These are phyloP conservation scores for Coniochaeta sp. DNA, from an alignment of 2,329 filamentous ascomycete genomes.

Conservation along the genomic window DNA sequence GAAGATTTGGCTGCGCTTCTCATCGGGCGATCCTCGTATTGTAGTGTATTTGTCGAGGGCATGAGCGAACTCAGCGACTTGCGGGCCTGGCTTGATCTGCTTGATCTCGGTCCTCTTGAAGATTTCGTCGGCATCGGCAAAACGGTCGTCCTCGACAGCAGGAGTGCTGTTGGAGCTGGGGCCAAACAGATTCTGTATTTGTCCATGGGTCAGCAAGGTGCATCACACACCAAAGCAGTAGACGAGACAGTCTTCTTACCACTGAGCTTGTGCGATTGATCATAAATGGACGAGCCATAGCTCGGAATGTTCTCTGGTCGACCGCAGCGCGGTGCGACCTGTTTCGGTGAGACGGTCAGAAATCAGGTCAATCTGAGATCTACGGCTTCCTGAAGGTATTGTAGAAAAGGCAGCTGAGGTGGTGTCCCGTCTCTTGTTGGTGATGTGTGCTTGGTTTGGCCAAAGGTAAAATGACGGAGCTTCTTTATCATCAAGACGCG, in stretches of 20 bases:
- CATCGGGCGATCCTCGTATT: slow-evolving; percentile 36
- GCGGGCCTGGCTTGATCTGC: slow-evolving; percentile 59
- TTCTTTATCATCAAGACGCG: not conserved
- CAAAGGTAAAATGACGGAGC: not conserved
- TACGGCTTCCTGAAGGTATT: not conserved
- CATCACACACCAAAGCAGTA: not conserved
- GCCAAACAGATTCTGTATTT: not conserved
- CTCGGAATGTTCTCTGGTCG: not conserved
- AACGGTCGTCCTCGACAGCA: slow-evolving; percentile 13
- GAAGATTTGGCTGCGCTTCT: slow-evolving; percentile 59
- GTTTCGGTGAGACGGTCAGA: not conserved
- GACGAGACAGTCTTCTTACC: not conserved
- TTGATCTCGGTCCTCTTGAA: slow-evolving; percentile 14
- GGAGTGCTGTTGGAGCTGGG: not conserved
- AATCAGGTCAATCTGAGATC: not conserved
- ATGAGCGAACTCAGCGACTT: slow-evolving; percentile 82
- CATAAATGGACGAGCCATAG: not conserved
- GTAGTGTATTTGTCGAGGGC: slow-evolving; percentile 67
- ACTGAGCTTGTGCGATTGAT: not conserved
- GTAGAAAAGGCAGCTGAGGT: not conserved
- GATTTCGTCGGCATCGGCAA: slow-evolving; percentile 22
- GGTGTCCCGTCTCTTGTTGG: not conserved
- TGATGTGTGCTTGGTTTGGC: not conserved
- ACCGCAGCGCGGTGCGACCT: slow-evolving; percentile 1
- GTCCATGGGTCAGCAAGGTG: not conserved